A percentile compares a stretch with the other conserved stretches of the same genome.
These are phyloP conservation scores for Meira miltonrushii DNA, from an alignment of 1,284 basidiomycete species.

Conservation along the genomic window DNA sequence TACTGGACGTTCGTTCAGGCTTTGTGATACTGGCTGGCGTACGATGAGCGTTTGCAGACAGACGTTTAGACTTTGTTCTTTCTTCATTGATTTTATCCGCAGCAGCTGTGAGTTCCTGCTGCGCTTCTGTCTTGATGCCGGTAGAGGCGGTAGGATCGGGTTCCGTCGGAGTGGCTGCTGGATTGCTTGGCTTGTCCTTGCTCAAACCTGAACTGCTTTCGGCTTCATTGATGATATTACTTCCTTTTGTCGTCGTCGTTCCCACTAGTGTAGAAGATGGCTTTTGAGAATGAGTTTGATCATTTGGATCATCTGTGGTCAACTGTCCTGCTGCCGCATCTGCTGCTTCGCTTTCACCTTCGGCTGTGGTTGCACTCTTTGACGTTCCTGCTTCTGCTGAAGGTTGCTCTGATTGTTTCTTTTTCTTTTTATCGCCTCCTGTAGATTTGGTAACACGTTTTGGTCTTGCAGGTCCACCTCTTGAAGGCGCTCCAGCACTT, in stretches of 20 bases:
- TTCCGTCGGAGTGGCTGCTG: constrained; percentile 3
- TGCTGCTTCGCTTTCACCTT: background rate
- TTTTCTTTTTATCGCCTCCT: constrained; percentile 10
- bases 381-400: background rate
- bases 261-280: constrained; percentile 13
- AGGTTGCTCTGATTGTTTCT: constrained; percentile 5
- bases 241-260: constrained; percentile 8
- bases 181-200: constrained; percentile 5
- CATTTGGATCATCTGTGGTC: background rate
- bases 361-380: background rate
- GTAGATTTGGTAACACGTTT: constrained; percentile 14
- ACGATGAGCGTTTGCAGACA: background rate
- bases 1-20: background rate
- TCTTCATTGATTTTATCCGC: background rate
- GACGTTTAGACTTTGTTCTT: background rate
- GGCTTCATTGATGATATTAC: background rate
- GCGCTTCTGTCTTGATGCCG: background rate
- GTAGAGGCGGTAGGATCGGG: background rate
- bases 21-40: background rate
- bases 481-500: constrained; percentile 15
- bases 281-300: constrained; percentile 9
- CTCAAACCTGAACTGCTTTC: background rate
- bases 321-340: background rate
- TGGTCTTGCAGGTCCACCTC: constrained; percentile 20
- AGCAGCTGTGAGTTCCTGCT: constrained; percentile 13